Percentiles rank a stretch among this genome's conserved stretches.
phyloP scores from a whole-genome alignment of 2,329 filamentous ascomycete genomes.

The Aureobasidium musti region DNA sequence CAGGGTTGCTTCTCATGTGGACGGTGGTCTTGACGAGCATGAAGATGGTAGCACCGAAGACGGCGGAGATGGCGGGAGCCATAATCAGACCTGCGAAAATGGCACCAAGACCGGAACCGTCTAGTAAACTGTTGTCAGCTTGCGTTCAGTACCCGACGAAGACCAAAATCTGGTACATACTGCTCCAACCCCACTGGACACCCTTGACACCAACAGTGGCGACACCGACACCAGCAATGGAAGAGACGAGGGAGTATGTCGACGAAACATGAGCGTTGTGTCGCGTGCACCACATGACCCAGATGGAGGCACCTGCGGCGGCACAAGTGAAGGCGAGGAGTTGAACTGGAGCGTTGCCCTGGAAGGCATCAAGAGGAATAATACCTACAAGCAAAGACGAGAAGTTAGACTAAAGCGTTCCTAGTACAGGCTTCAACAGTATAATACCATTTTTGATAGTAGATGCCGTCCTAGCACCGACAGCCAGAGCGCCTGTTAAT shows the following conservation, averaged over 20 bases:
- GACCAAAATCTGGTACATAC: not conserved
- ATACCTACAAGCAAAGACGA: too few species aligned
- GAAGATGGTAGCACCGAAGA: slow-evolving; percentile 54
- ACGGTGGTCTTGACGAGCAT: slow-evolving; percentile 54
- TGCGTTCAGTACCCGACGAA: too few species aligned
- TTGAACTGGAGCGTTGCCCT: slow-evolving; percentile 48
- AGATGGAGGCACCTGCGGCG: slow-evolving; percentile 52
- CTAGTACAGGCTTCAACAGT: too few species aligned
- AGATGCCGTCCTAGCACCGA: slow-evolving; percentile 58
- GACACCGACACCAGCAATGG: slow-evolving; percentile 62
- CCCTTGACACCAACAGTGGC: slow-evolving; percentile 52
- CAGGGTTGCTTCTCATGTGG: slow-evolving; percentile 52
- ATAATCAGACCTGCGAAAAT: slow-evolving; percentile 50
- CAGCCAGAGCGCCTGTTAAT: slow-evolving; percentile 55
- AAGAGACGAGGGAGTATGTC: slow-evolving; percentile 62
- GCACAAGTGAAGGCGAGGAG: slow-evolving; percentile 51
- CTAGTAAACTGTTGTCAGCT: not conserved
- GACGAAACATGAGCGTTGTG: slow-evolving; percentile 62
- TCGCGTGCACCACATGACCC: slow-evolving; percentile 59
- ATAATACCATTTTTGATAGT: too few species aligned
- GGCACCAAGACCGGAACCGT: slow-evolving; percentile 50
- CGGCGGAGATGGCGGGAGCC: slow-evolving; percentile 52
- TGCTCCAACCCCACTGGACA: slow-evolving; percentile 48
- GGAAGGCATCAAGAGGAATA: slow-evolving; percentile 54
- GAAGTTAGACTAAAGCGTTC: too few species aligned